Evolutionary conservation across 768 basidiomycete species (phyloP).

Genomic region (Mycena chlorophos): DNA sequence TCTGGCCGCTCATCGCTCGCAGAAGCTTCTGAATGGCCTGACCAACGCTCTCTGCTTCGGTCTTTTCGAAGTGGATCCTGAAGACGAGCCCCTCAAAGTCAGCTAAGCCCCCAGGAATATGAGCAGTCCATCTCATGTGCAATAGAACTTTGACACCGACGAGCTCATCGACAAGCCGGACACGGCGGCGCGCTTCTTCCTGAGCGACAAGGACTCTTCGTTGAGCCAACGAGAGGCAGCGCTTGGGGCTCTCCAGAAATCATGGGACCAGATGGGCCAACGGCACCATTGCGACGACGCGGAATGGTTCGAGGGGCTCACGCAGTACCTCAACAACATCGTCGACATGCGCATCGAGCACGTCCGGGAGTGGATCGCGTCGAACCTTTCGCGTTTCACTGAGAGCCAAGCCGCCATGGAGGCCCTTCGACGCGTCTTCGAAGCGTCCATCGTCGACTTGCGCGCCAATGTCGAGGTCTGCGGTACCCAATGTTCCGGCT

Average conservation of each 20-base stretch:
- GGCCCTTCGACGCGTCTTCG: constrained; percentile 44
- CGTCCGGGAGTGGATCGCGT: constrained; percentile 51
- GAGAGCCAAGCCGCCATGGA: constrained; percentile 45
- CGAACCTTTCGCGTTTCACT: constrained; percentile 51
- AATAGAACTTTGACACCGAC: constrained; percentile 58
- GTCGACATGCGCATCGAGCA: constrained; percentile 46
- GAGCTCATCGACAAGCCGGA: constrained; percentile 38
- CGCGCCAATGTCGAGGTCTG: constrained; percentile 50
- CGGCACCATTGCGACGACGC: constrained; percentile 40
- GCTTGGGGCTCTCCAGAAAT: constrained; percentile 24
- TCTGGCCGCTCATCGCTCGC: constrained; percentile 48
- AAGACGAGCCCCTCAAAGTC: constrained; percentile 53
- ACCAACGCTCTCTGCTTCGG: constrained; percentile 51
- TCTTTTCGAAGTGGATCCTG: constrained; percentile 44
- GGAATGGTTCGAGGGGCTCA: constrained; percentile 43
- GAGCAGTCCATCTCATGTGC: not conserved
- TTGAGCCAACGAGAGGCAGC: constrained; percentile 23
- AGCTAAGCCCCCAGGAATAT: no score
- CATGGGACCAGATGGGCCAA: constrained; percentile 32
- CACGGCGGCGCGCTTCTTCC: constrained; percentile 37
- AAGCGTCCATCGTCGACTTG: constrained; percentile 45
- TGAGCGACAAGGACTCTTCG: constrained; percentile 7
- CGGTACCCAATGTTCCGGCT: constrained; percentile 44
- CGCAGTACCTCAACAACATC: constrained; percentile 37
- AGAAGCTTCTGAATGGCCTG: constrained; percentile 42